phyloP scores from a whole-genome alignment of 139 green algal genomes.

The Astrephomene gubernaculifera region DNA sequence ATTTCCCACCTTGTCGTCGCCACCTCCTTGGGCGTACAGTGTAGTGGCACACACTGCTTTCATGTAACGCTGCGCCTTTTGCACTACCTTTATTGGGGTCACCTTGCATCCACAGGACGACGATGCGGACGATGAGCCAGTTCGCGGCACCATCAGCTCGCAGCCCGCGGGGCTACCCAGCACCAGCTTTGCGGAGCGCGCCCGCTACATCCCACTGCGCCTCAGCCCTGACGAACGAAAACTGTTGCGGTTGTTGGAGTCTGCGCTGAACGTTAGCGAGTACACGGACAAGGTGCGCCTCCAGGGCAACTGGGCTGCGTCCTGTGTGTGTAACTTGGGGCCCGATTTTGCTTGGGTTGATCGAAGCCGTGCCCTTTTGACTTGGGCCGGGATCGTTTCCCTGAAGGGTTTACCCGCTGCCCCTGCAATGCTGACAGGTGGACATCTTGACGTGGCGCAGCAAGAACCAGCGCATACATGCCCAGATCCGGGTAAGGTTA shows the following conservation, averaged over 20 bases:
- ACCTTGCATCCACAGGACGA: not conserved
- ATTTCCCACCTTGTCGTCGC: no score
- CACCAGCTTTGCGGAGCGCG: conserved; percentile 43
- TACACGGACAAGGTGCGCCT: conserved; percentile 90
- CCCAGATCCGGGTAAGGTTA: conserved; percentile 83
- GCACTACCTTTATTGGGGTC: no score
- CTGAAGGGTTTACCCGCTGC: no score
- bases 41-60: no score
- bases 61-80: no score
- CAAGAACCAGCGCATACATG: conserved; percentile 81
- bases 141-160: not conserved
- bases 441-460: conserved; percentile 88
- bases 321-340: not conserved
- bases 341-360: not conserved
- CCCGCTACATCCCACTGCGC: conserved; percentile 71
- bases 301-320: not conserved
- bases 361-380: not conserved
- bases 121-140: conserved; percentile 1
- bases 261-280: conserved; percentile 90
- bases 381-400: no score
- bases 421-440: conserved; percentile 52
- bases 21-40: no score
- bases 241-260: conserved; percentile 88
- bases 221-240: conserved; percentile 82
- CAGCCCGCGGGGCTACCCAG: conserved; percentile 6